These are phyloP conservation scores for Tetraselmis chui DNA, from an alignment of 139 green algal genomes.

Conservation along the genomic window DNA sequence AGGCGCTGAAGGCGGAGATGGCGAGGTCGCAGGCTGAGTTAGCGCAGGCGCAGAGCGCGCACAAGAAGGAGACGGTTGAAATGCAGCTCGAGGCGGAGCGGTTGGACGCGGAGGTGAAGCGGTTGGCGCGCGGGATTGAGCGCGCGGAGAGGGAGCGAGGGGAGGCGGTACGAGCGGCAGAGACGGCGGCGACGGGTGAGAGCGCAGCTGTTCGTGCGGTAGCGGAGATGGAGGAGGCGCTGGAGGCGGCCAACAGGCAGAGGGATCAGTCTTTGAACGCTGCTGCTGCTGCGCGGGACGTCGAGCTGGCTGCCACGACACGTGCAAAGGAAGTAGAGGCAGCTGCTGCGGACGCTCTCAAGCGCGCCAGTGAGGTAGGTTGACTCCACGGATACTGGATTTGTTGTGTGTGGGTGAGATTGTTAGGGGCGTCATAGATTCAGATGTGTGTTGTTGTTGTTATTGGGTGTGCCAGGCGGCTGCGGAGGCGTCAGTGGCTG, in stretches of 20 bases:
- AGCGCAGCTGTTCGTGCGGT: slow-evolving; percentile 21
- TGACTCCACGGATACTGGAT: too few relatives aligned
- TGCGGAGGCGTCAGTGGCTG: slow-evolving; percentile 28
- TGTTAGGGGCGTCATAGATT: too few relatives aligned
- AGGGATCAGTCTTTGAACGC: background rate
- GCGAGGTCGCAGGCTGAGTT: slow-evolving; percentile 40
- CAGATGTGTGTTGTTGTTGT: too few relatives aligned
- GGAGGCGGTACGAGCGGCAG: slow-evolving; percentile 11
- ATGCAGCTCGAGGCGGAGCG: background rate
- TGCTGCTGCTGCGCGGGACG: background rate
- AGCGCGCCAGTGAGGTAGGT: slow-evolving; percentile 18
- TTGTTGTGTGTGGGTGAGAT: too few relatives aligned
- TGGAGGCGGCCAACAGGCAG: slow-evolving; percentile 1
- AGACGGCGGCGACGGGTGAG: slow-evolving; percentile 13
- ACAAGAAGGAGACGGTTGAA: background rate
- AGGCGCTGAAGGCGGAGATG: slow-evolving; percentile 54
- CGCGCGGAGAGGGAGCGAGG: background rate
- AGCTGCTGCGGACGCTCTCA: background rate
- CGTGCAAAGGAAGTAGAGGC: background rate
- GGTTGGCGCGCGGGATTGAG: background rate
- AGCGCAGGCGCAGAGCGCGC: slow-evolving; percentile 15
- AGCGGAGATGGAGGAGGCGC: slow-evolving; percentile 22
- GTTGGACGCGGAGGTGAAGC: background rate
- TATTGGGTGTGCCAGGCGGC: too few relatives aligned
- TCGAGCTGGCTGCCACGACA: background rate